A percentile compares a stretch with the other conserved stretches of the same genome.
Conservation (phyloP, 306 rosid species). For the Heteromeles arbutifolia region DNA sequence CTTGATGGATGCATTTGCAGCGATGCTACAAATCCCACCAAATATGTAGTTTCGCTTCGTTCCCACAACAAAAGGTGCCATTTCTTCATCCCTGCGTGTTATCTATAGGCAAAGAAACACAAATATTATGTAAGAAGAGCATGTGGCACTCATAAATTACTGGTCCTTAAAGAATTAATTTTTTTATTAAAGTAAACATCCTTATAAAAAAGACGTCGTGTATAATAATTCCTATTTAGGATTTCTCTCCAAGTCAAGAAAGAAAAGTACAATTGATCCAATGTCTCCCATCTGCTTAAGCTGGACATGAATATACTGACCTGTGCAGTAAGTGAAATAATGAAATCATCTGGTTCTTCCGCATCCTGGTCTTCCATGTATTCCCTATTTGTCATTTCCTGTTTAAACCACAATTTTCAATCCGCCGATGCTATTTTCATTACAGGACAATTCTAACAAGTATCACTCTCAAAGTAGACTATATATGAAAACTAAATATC, state of each 20-base stretch:
- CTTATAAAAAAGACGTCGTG: not conserved
- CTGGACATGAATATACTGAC: constrained; percentile 30
- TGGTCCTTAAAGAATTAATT: not conserved
- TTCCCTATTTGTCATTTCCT: constrained; percentile 90
- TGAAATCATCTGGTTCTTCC: constrained; percentile 96
- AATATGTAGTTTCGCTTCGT: constrained; percentile 81
- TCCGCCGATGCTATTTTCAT: constrained; percentile 7
- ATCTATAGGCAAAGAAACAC: constrained; percentile 50
- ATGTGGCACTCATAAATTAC: not conserved
- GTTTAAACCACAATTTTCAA: constrained; percentile 32
- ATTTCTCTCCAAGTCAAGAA: not conserved
- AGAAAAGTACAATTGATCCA: not conserved
- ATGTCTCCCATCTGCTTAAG: not conserved
- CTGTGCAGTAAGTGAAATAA: constrained; percentile 90
- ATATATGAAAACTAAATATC: not conserved
- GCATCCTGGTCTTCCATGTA: constrained; percentile 98
- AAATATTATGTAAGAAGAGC: constrained; percentile 16
- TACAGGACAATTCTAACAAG: not conserved
- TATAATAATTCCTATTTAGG: not conserved
- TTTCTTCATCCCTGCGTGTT: constrained; percentile 91
- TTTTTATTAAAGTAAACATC: not conserved
- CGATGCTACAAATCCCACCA: constrained; percentile 91
- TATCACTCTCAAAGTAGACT: not conserved
- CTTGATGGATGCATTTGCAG: constrained; percentile 76
- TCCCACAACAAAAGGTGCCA: constrained; percentile 87